Conservation (phyloP, 352 stramenopile species). For the Albugo candida region DNA sequence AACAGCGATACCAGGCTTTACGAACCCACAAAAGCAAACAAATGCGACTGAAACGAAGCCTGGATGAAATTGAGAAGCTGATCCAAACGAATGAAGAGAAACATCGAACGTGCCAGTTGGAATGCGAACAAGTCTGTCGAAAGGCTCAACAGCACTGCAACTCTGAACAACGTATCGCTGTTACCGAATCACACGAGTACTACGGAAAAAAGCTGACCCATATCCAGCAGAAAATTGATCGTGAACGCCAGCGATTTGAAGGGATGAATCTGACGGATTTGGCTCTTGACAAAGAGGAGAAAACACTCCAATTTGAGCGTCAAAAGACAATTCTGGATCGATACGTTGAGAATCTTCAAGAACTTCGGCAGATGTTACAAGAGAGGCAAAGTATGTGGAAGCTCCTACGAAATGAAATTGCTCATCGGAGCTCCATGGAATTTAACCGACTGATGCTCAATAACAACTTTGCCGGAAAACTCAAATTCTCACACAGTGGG, state of each 20-base stretch:
- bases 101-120: slow-evolving; percentile 4
- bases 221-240: slow-evolving; percentile 56
- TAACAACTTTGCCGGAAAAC: slow-evolving; percentile 70
- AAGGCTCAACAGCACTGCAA: slow-evolving; percentile 39
- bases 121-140: slow-evolving; percentile 33
- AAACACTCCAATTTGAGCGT: slow-evolving; percentile 38
- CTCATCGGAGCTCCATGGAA: slow-evolving; percentile 46
- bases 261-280: slow-evolving; percentile 67
- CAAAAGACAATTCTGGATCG: slow-evolving; percentile 44
- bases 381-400: slow-evolving; percentile 58
- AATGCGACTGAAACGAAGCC: too few species aligned
- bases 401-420: slow-evolving; percentile 58
- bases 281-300: slow-evolving; percentile 51
- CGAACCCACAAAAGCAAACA: not conserved
- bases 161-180: slow-evolving; percentile 31
- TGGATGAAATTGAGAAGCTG: too few species aligned
- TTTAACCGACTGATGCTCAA: slow-evolving; percentile 75
- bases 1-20: slow-evolving; percentile 51
- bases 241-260: slow-evolving; percentile 52
- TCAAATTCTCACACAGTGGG: slow-evolving; percentile 62
- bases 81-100: too few species aligned
- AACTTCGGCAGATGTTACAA: slow-evolving; percentile 53
- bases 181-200: slow-evolving; percentile 44
- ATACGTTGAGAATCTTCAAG: slow-evolving; percentile 37
- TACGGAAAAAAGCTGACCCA: slow-evolving; percentile 65